Conservation (phyloP, 106 monocot genomes). For the Phalaenopsis equestris region DNA sequence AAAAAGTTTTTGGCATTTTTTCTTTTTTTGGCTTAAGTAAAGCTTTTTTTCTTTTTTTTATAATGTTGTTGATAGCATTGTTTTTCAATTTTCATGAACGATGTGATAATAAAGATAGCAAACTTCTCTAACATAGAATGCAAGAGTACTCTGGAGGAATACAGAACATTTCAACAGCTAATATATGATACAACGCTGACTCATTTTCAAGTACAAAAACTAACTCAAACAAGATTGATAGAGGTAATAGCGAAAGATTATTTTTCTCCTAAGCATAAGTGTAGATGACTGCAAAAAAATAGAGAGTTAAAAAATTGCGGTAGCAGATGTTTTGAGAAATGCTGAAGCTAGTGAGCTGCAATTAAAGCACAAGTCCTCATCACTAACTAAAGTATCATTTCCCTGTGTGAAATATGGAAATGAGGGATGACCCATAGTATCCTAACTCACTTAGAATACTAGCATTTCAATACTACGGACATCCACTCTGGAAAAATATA, state of each 20-base stretch:
- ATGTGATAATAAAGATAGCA: too few species aligned
- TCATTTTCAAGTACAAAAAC: neutral
- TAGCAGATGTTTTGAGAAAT: too few species aligned
- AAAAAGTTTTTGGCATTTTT: neutral
- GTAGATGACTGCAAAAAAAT: neutral
- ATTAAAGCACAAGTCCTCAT: neutral
- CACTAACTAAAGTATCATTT: neutral
- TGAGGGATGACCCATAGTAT: neutral
- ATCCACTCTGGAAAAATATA: neutral
- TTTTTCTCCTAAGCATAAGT: neutral
- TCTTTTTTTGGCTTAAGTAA: neutral
- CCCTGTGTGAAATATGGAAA: neutral
- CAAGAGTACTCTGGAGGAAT: neutral
- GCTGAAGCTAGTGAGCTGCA: too few species aligned
- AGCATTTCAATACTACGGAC: neutral
- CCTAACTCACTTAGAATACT: neutral
- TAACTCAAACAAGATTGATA: neutral
- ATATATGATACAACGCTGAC: neutral
- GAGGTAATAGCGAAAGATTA: neutral
- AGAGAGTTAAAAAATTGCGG: neutral
- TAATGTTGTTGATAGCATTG: neutral
- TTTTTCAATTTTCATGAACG: too few species aligned
- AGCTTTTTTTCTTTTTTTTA: neutral
- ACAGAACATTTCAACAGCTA: neutral
- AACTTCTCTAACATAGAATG: neutral